A percentile compares a stretch with the other conserved stretches of the same genome.
phyloP scores from a whole-genome alignment of 2,329 filamentous ascomycete genomes.

The Geoglossum cookeanum region DNA sequence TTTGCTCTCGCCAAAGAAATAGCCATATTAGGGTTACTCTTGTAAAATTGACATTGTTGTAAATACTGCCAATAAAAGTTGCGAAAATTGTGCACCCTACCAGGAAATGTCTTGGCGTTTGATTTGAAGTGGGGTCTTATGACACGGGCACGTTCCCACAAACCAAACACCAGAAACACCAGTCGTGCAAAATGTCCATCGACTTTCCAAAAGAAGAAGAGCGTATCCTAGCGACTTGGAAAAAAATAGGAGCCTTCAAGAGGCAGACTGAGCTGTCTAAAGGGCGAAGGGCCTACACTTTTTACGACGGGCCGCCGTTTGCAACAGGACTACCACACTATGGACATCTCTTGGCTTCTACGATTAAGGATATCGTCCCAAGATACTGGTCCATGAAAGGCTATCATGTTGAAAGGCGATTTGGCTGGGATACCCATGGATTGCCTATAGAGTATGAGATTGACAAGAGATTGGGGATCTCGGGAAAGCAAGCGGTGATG shows the following conservation, averaged over 20 bases:
- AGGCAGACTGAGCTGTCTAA: slow-evolving; percentile 73
- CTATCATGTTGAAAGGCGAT: slow-evolving; percentile 75
- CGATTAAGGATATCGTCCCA: slow-evolving; percentile 93
- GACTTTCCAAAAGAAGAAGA: slow-evolving; percentile 88
- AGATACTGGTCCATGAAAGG: slow-evolving; percentile 97
- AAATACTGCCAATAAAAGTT: not conserved
- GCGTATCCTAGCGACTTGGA: slow-evolving; percentile 67
- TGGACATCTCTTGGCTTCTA: slow-evolving; percentile 69
- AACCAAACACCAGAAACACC: no score
- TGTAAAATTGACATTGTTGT: no score
- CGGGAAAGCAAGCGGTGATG: slow-evolving; percentile 69
- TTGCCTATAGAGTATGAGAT: slow-evolving; percentile 94
- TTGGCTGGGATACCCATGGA: slow-evolving; percentile 92
- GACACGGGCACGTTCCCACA: not conserved
- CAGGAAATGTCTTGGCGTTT: no score
- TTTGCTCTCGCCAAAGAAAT: not conserved
- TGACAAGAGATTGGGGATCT: slow-evolving; percentile 85
- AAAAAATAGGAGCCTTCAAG: slow-evolving; percentile 79
- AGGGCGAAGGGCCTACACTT: slow-evolving; percentile 70
- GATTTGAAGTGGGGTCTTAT: not conserved
- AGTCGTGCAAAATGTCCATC: slow-evolving; percentile 47
- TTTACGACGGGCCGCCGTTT: slow-evolving; percentile 78
- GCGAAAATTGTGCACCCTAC: not conserved
- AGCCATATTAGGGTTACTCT: not conserved
- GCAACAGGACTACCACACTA: slow-evolving; percentile 53